Evolutionary conservation across 2,329 filamentous ascomycete species (phyloP).

Genomic region (Colletotrichum eleusines): DNA sequence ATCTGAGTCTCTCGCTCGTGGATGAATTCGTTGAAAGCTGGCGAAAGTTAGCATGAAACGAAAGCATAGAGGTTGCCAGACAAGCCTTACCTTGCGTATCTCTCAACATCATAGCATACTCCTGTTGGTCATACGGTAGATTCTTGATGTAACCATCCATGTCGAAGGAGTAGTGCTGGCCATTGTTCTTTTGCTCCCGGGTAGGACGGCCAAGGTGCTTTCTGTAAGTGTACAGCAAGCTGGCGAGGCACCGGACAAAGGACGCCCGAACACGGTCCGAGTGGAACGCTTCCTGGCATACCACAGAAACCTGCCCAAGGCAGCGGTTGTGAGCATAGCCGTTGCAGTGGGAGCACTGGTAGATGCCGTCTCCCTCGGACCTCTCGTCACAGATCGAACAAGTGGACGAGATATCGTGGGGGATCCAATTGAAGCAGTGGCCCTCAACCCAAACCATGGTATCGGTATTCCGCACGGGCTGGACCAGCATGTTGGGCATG

Average conservation of each 20-base stretch:
- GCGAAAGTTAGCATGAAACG: conserved; percentile 44
- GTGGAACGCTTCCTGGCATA: conserved; percentile 73
- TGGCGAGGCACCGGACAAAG: conserved; percentile 75
- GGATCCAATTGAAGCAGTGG: conserved; percentile 79
- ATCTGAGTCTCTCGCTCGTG: conserved; percentile 80
- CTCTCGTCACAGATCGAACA: conserved; percentile 84
- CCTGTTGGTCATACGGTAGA: conserved; percentile 74
- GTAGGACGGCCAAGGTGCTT: conserved; percentile 71
- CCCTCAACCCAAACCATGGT: conserved; percentile 87
- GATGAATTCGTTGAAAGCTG: conserved; percentile 82
- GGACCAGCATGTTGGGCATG: conserved; percentile 86
- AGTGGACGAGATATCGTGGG: conserved; percentile 68
- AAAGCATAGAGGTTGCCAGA: background rate
- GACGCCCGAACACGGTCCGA: conserved; percentile 71
- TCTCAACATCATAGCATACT: conserved; percentile 72
- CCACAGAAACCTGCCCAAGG: conserved; percentile 71
- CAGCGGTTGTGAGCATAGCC: conserved; percentile 70
- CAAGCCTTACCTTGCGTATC: conserved; percentile 71
- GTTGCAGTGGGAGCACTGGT: conserved; percentile 76
- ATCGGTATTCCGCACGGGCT: conserved; percentile 82
- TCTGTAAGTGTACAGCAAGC: conserved; percentile 74
- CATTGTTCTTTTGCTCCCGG: conserved; percentile 70
- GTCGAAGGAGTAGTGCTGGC: conserved; percentile 73
- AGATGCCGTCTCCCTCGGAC: conserved; percentile 78
- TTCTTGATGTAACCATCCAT: conserved; percentile 75